phyloP scores from a whole-genome alignment of 768 basidiomycete species.

The Nidula microcarpa region DNA sequence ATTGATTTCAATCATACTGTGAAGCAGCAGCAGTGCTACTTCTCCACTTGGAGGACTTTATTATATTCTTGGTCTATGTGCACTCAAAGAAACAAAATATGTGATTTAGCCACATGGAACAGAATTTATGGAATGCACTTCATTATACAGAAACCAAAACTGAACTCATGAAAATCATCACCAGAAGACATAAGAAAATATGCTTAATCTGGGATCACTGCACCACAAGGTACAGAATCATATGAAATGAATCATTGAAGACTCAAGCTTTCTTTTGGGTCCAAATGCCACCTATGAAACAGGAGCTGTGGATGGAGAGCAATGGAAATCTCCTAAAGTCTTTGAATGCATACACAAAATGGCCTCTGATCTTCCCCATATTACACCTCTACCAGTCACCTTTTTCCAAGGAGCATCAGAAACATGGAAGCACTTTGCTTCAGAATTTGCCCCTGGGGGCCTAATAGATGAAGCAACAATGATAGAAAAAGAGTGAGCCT shows the following conservation, averaged over 20 bases:
- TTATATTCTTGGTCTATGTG: constrained; percentile 17
- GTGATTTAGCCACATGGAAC: constrained; percentile 16
- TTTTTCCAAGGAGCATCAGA: constrained; percentile 20
- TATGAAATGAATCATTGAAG: constrained; percentile 13
- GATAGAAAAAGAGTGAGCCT: constrained; percentile 16
- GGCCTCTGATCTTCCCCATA: constrained; percentile 9
- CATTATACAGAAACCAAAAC: constrained; percentile 18
- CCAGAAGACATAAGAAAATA: constrained; percentile 10
- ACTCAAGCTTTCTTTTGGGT: constrained; percentile 13
- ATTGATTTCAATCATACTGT: not conserved
- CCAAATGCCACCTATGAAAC: constrained; percentile 9
- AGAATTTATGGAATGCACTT: constrained; percentile 21
- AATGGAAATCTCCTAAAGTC: constrained; percentile 15
- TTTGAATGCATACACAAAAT: constrained; percentile 12
- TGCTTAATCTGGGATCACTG: constrained; percentile 21
- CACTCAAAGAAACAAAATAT: constrained; percentile 19
- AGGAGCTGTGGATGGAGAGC: constrained; percentile 18
- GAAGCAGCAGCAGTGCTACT: constrained; percentile 22
- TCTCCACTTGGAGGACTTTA: constrained; percentile 11
- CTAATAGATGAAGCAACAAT: constrained; percentile 15
- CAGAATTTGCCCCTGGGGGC: constrained; percentile 23
- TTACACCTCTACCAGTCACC: constrained; percentile 8
- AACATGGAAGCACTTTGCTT: constrained; percentile 21
- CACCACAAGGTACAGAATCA: constrained; percentile 11
- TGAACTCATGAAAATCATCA: constrained; percentile 22